Evolutionary conservation across 1,139 yeast species (phyloP), one percentile per base, ranked within the genome.

Genomic region (Meyerozyma guilliermondii): DNA sequence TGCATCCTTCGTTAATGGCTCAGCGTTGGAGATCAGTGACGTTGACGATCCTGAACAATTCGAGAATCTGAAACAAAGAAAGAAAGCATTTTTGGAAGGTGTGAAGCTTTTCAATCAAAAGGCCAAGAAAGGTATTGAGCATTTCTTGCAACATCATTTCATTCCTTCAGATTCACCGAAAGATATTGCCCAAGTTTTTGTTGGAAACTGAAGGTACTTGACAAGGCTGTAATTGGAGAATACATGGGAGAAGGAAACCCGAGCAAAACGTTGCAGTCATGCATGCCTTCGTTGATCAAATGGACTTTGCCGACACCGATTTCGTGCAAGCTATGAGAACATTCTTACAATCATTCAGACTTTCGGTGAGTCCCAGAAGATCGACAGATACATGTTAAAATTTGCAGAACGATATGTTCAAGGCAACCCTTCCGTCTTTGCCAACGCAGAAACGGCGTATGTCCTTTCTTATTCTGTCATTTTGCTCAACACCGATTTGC

Each of bases 361-460:
- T 94, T 46, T 98, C 99, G 99, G 99, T 39, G 99, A 94, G 66
- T 91, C 97, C 2, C 99, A 94, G 64, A 92, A 92, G 58, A 91
- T 94, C 61, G 98, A 94, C 70, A 76, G 99, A 54, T 88, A 83
- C 58, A 88, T 94, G 96, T 77, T 92, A 56, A 92, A 94, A 57
- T 94, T 94, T 69, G 98, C 98, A 3, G 96, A 89, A 60, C 74
- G 95, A 52, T 94, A 84, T 57, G 83, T 83, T 31, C 81, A 84
- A 49, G 96, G 94, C 43, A 94, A 92, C 57, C 96, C 97, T 5
- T 71, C 73, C 14, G 74, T 83, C 0, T 92, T 92, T 62, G 81
- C 96, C 0, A 87, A 88, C 56, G 96, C 98, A 1, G 98, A 89
- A 56, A 83, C 97, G 0, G 96, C 96, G 0, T 94, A 92, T 59